Evolutionary conservation across 805 yeast genomes (phyloP).

Genomic region (Wickerhamomyces silvicola): DNA sequence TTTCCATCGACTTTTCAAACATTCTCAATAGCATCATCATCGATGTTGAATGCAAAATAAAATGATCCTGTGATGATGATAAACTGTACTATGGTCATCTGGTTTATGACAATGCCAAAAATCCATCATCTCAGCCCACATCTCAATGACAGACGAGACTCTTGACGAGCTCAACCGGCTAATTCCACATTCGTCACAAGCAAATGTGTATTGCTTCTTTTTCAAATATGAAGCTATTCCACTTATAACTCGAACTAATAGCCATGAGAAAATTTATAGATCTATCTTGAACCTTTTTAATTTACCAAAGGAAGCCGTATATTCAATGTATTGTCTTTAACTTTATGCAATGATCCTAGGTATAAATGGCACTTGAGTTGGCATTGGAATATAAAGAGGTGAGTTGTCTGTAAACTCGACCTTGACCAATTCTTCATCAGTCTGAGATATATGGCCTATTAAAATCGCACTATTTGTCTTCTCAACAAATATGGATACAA

Average conservation of each 20-base stretch:
- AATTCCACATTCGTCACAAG: constrained; percentile 28
- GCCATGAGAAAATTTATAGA: constrained; percentile 19
- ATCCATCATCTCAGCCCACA: constrained; percentile 97
- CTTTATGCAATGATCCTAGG: constrained; percentile 1
- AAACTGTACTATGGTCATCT: constrained; percentile 21
- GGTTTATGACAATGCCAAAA: constrained; percentile 97
- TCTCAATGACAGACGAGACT: constrained; percentile 38
- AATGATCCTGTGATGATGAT: constrained; percentile 49
- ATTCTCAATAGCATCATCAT: constrained; percentile 6
- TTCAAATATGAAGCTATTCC: constrained; percentile 40
- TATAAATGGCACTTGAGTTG: constrained; percentile 2
- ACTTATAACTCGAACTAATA: constrained; percentile 22
- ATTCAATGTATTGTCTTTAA: neutral
- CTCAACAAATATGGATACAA: too few species aligned
- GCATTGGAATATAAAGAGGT: constrained; percentile 5
- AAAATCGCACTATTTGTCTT: too few species aligned
- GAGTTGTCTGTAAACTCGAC: neutral
- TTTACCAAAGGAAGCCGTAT: constrained; percentile 7
- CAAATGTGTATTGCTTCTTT: constrained; percentile 24
- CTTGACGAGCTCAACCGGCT: constrained; percentile 26
- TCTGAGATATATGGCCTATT: too few species aligned
- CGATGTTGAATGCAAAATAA: constrained; percentile 32
- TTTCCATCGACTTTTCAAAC: constrained; percentile 5
- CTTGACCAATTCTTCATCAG: constrained; percentile 4
- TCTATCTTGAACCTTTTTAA: constrained; percentile 4